Percentiles rank a stretch among this genome's conserved stretches.
phyloP scores from a whole-genome alignment of 257 asterid genomes.

The Gentiana macrophylla region DNA sequence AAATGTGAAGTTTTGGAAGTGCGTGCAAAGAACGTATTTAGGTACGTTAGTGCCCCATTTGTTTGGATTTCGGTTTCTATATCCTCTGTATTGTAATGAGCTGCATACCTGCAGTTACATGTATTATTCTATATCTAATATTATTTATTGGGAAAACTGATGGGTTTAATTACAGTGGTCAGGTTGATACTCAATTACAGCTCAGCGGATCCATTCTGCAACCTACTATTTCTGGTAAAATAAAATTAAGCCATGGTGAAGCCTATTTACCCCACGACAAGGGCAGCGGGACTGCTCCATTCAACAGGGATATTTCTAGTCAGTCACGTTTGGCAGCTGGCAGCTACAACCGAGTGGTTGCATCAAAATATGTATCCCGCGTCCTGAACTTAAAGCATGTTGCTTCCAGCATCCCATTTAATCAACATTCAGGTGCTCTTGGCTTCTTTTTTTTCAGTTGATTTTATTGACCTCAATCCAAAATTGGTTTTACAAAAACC shows the following conservation, averaged over 20 bases:
- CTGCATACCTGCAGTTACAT: not conserved
- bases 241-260: constrained; percentile 94
- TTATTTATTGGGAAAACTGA: constrained; percentile 12
- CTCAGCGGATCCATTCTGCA: constrained; percentile 86
- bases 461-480: no score
- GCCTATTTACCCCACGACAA: constrained; percentile 93
- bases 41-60: constrained; percentile 28
- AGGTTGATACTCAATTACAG: constrained; percentile 94
- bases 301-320: constrained; percentile 39
- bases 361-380: constrained; percentile 86
- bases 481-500: no score
- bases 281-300: constrained; percentile 81
- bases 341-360: constrained; percentile 73
- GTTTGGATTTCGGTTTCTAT: no score
- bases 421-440: constrained; percentile 63
- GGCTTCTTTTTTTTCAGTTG: constrained; percentile 22
- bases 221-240: constrained; percentile 95
- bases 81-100: not conserved
- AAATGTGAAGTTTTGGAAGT: constrained; percentile 98
- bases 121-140: not conserved
- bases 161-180: constrained; percentile 55
- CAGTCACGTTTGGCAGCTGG: constrained; percentile 52
- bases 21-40: constrained; percentile 78
- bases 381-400: constrained; percentile 82
- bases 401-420: constrained; percentile 45